Evolutionary conservation across 78 protist species (phyloP).

Genomic region (Isochrysis galbana): DNA sequence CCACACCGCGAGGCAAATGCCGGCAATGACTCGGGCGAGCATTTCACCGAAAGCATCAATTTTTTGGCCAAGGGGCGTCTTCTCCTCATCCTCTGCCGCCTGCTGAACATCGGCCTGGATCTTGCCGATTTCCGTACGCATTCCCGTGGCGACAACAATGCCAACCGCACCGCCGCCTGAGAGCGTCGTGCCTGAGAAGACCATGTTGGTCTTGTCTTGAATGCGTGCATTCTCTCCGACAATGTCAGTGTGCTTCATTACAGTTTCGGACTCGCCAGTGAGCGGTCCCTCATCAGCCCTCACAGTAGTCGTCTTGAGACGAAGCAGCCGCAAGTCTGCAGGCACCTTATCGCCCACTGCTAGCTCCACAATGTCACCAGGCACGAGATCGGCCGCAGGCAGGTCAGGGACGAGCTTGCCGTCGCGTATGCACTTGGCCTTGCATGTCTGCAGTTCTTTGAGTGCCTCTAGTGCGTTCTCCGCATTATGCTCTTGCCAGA

Average conservation of each 20-base stretch:
- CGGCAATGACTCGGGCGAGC: conserved; percentile 62
- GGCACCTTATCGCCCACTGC: conserved; percentile 84
- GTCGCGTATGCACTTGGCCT: neutral
- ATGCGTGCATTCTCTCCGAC: neutral
- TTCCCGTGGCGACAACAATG: conserved; percentile 68
- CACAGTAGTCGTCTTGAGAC: conserved; percentile 33
- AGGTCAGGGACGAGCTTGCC: conserved; percentile 59
- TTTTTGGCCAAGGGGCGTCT: conserved; percentile 77
- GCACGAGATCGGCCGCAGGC: conserved; percentile 74
- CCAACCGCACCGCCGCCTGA: conserved; percentile 58
- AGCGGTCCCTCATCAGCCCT: conserved; percentile 53
- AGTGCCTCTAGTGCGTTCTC: conserved; percentile 69
- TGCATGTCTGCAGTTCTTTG: neutral
- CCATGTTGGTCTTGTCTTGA: conserved; percentile 34
- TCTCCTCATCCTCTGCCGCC: conserved; percentile 41
- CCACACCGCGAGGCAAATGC: conserved; percentile 38
- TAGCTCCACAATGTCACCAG: conserved; percentile 81
- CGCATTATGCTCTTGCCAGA: conserved; percentile 72
- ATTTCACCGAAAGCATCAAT: conserved; percentile 78
- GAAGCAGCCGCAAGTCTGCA: conserved; percentile 65
- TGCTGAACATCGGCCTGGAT: conserved; percentile 38
- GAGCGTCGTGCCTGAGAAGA: conserved; percentile 65
- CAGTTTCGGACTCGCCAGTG: conserved; percentile 69
- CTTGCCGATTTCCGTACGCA: conserved; percentile 69
- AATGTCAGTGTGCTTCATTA: conserved; percentile 30